Evolutionary conservation across 2,329 filamentous ascomycete genomes (phyloP).

Genomic region (Xylaria sp.): DNA sequence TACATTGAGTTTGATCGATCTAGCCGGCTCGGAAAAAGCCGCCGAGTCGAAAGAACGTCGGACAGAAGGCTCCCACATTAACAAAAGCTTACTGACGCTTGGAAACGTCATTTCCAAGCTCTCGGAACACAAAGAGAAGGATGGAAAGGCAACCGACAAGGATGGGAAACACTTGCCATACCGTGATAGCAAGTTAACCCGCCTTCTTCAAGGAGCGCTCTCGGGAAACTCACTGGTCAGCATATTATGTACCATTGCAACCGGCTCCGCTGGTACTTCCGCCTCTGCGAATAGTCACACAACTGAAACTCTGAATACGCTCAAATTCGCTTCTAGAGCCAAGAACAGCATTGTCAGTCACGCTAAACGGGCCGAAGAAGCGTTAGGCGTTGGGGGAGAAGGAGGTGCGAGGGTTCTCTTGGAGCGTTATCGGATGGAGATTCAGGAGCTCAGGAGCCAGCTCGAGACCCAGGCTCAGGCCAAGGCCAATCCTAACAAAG

Average conservation of each 20-base stretch:
- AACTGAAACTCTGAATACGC: conserved; percentile 87
- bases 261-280: conserved; percentile 74
- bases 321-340: conserved; percentile 94
- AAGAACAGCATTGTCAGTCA: conserved; percentile 99
- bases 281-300: conserved; percentile 76
- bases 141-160: conserved; percentile 72
- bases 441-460: conserved; percentile 76
- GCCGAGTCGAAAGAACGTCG: conserved; percentile 93
- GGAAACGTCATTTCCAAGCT: conserved; percentile 93
- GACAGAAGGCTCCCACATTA: conserved; percentile 96
- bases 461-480: conserved; percentile 83
- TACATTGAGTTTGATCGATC: conserved; percentile 91
- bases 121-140: conserved; percentile 86
- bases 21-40: conserved; percentile 94
- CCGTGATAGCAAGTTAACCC: conserved; percentile 94
- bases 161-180: conserved; percentile 94
- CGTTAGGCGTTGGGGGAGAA: conserved; percentile 77
- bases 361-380: conserved; percentile 92
- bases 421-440: conserved; percentile 93
- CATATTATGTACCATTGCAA: conserved; percentile 94
- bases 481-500: conserved; percentile 65
- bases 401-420: conserved; percentile 84
- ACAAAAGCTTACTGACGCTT: conserved; percentile 93
- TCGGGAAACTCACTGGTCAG: conserved; percentile 94
- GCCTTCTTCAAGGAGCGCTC: conserved; percentile 86